Conservation (phyloP, 345 rosid genomes). For the Gossypium rotundifolium region DNA sequence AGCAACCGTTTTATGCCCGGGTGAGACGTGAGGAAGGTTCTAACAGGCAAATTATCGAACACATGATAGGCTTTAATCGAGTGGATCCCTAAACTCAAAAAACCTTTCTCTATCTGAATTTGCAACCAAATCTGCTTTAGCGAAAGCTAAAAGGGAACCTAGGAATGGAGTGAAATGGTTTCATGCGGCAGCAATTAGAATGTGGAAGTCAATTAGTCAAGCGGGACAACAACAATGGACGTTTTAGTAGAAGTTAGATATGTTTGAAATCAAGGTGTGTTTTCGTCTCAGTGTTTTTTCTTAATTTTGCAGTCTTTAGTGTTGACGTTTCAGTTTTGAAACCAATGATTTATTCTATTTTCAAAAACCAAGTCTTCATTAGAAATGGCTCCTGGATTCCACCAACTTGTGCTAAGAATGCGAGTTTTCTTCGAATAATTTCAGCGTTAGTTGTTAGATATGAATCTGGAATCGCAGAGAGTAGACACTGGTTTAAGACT, state of each 20-base stretch:
- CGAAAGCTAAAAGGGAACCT: not conserved
- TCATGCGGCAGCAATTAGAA: not conserved
- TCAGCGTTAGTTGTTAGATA: not conserved
- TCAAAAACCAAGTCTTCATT: not conserved
- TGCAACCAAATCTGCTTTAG: not conserved
- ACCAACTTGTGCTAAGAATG: not conserved
- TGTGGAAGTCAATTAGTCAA: not conserved
- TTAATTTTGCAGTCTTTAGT: not conserved
- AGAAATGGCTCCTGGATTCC: not conserved
- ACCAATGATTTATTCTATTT: not conserved
- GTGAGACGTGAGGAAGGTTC: too few relatives aligned
- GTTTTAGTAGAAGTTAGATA: not conserved
- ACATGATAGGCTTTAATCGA: not conserved
- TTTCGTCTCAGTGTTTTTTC: not conserved
- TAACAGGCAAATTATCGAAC: not conserved
- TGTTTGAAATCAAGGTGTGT: not conserved
- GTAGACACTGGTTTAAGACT: not conserved
- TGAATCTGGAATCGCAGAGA: not conserved
- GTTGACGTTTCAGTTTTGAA: not conserved
- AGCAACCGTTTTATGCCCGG: too few relatives aligned
- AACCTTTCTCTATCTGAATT: not conserved
- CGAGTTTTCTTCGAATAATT: not conserved
- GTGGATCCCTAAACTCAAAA: not conserved
- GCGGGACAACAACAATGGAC: not conserved
- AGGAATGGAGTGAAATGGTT: not conserved